Conservation (phyloP, 352 stramenopile genomes). For the Thraustotheca clavata region DNA sequence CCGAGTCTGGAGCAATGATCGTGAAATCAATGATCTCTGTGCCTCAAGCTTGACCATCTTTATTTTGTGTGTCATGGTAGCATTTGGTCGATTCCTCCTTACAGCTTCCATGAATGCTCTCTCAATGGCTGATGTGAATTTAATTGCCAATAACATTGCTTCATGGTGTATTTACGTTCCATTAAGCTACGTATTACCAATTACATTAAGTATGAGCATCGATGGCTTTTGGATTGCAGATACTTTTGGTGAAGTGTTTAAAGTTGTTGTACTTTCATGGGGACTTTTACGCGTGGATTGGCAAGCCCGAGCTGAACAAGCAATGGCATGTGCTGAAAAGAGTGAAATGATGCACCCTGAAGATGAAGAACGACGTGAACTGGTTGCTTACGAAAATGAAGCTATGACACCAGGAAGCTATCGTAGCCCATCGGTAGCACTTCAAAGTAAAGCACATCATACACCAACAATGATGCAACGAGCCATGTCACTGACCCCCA, state of each 20-base stretch:
- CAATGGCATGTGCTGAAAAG: constrained; percentile 6
- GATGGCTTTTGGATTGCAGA: constrained; percentile 22
- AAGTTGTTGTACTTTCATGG: constrained; percentile 9
- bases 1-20: constrained; percentile 15
- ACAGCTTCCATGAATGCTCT: constrained; percentile 20
- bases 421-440: constrained; percentile 6
- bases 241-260: constrained; percentile 18
- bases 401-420: constrained; percentile 4
- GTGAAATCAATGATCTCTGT: constrained; percentile 8
- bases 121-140: constrained; percentile 18
- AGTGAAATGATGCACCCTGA: constrained; percentile 13
- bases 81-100: constrained; percentile 20
- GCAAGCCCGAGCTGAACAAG: constrained; percentile 19
- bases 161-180: constrained; percentile 21
- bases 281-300: constrained; percentile 17
- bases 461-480: constrained; percentile 18
- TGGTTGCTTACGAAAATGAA: constrained; percentile 10
- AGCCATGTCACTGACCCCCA: constrained; percentile 10
- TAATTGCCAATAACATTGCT: constrained; percentile 20
- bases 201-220: constrained; percentile 14
- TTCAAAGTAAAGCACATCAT: constrained; percentile 1
- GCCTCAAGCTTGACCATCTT: background rate
- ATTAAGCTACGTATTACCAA: constrained; percentile 17
- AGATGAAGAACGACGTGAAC: constrained; percentile 9
- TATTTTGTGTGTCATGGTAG: constrained; percentile 15